Evolutionary conservation across 2,329 filamentous ascomycete genomes (phyloP).

Genomic region (Xylariales sp.): DNA sequence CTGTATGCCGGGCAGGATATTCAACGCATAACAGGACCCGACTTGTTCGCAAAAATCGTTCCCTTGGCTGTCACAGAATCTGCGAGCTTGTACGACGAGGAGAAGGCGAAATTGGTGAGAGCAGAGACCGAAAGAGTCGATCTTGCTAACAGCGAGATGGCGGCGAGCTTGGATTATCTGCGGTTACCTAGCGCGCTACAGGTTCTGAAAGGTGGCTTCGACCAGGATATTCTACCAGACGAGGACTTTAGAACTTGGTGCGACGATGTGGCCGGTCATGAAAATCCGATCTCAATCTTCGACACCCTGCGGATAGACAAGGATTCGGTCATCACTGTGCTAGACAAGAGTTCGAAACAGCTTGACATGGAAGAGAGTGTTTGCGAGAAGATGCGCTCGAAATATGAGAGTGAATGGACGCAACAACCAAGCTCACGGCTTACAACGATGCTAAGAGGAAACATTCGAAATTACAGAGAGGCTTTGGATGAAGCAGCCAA

Average conservation of each 20-base stretch:
- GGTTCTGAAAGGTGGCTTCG: conserved; percentile 86
- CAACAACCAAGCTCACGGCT: conserved; percentile 91
- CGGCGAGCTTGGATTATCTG: conserved; percentile 87
- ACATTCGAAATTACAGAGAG: conserved; percentile 82
- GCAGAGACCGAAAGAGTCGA: conserved; percentile 93
- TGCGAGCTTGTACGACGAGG: conserved; percentile 94
- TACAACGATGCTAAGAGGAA: conserved; percentile 79
- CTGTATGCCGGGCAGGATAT: conserved; percentile 97
- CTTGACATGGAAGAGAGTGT: conserved; percentile 96
- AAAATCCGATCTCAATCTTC: conserved; percentile 73
- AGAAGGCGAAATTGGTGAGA: conserved; percentile 92
- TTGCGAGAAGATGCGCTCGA: conserved; percentile 98
- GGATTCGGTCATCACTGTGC: conserved; percentile 61
- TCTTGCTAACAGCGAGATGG: conserved; percentile 91
- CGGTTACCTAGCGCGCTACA: conserved; percentile 85
- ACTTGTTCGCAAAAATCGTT: conserved; percentile 95
- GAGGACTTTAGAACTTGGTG: conserved; percentile 94
- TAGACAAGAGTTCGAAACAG: conserved; percentile 81
- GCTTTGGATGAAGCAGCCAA: conserved; percentile 84
- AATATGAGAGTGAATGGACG: conserved; percentile 93
- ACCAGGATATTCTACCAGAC: conserved; percentile 82
- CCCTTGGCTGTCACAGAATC: conserved; percentile 95
- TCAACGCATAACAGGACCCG: conserved; percentile 90
- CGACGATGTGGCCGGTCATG: conserved; percentile 82
- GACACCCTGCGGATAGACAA: conserved; percentile 76